Base-by-base conservation (phyloP, 1,284 basidiomycete genomes). In the Puccinia polysora region DNA sequence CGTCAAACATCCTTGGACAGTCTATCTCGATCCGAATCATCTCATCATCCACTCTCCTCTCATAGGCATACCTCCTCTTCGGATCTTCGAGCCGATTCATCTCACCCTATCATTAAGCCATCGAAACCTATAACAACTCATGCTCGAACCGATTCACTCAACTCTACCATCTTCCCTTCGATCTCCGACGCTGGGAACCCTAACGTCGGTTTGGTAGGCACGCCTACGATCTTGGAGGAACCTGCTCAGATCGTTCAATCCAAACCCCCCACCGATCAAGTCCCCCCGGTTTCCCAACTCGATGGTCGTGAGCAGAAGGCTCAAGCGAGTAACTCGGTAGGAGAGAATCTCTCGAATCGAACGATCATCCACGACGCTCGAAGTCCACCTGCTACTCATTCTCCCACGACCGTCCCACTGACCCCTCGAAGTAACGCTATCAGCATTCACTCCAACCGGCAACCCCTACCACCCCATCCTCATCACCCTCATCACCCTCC, bases 401-500 rank as follows among this genome's bases (percentile, higher is more conserved):
- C 10, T 10, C 40, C 40, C n/a, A 10, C 40, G n/a, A 45, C n/a
- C 40, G 40, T 10, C n/a, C 40, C 40, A 45, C 10, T 45, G 10
- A 45, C n/a, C n/a, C n/a, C n/a, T n/a, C n/a, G n/a, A n/a, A n/a
- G n/a, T n/a, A n/a, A n/a, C n/a, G n/a, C n/a, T n/a, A n/a, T n/a
- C n/a, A n/a, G n/a, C n/a, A n/a, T n/a, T n/a, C n/a, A n/a, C n/a
- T n/a, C 18, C n/a, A 60, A 2, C 30, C 6, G n/a, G 81, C 80
- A 25, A 50, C n/a, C 52, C 18, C 15, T 12, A 14, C 43, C 53
- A 77, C 58, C 81, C 83, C 32, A 80, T 81, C 47, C 75, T 81
- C 14, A 76, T 81, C 30, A 69, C 80, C 82, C 70, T 85, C 88
- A 59, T 84, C 88, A 12, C 89, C 86, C 77, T 90, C 88, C 20